Evolutionary conservation across 495 filamentous ascomycete genomes (phyloP).

Genomic region (Glonium stellatum): DNA sequence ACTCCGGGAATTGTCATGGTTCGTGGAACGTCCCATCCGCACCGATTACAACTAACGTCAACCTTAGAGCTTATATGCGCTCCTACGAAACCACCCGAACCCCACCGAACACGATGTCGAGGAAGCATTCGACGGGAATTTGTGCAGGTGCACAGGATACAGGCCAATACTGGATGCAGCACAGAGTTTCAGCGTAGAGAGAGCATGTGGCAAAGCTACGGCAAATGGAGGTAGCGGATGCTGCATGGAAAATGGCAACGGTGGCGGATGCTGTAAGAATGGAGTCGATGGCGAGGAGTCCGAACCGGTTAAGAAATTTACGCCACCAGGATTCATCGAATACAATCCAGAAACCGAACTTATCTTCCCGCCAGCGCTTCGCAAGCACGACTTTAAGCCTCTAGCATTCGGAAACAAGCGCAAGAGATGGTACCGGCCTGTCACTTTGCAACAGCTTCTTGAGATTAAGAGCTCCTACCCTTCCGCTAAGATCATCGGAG

Average conservation of each 20-base stretch:
- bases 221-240: slow-evolving; percentile 59
- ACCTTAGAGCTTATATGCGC: slow-evolving; percentile 63
- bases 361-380: slow-evolving; percentile 82
- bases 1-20: slow-evolving; percentile 97
- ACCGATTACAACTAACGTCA: slow-evolving; percentile 5
- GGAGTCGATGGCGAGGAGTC: slow-evolving; percentile 39
- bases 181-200: slow-evolving; percentile 55
- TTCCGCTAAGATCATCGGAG: slow-evolving; percentile 87
- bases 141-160: slow-evolving; percentile 95
- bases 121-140: slow-evolving; percentile 89
- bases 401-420: slow-evolving; percentile 89
- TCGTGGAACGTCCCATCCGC: slow-evolving; percentile 24
- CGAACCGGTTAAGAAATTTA: slow-evolving; percentile 60
- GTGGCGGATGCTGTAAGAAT: slow-evolving; percentile 54
- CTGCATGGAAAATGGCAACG: slow-evolving; percentile 53
- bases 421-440: slow-evolving; percentile 89
- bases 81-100: slow-evolving; percentile 64
- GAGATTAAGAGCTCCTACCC: slow-evolving; percentile 85
- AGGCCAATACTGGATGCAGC: slow-evolving; percentile 90
- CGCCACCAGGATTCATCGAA: slow-evolving; percentile 80
- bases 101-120: slow-evolving; percentile 71
- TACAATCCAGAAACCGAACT: slow-evolving; percentile 89
- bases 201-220: slow-evolving; percentile 50
- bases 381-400: slow-evolving; percentile 72
- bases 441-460: slow-evolving; percentile 77